Conservation (phyloP, 1,284 basidiomycete species). For the Boletellus deceptivus region DNA sequence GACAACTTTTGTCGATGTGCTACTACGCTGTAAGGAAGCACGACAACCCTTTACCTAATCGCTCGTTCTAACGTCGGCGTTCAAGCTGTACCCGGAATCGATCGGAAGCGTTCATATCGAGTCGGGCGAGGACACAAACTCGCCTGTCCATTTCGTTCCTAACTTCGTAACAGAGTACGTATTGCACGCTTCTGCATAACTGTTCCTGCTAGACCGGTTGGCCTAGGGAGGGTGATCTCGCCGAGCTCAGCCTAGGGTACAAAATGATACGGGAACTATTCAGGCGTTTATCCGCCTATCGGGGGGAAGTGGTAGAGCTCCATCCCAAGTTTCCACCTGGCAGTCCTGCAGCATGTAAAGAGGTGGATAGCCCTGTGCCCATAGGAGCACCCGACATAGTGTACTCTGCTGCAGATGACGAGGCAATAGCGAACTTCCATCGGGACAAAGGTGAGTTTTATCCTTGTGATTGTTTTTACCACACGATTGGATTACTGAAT, state of each 20-base stretch:
- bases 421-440: slow-evolving; percentile 45
- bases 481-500: neutral
- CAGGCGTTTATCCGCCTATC: slow-evolving; percentile 52
- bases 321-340: slow-evolving; percentile 51
- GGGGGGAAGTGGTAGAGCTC: slow-evolving; percentile 45
- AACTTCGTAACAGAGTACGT: slow-evolving; percentile 11
- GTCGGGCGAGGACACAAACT: slow-evolving; percentile 23
- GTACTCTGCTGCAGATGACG: slow-evolving; percentile 41
- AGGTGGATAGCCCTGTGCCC: slow-evolving; percentile 35
- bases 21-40: slow-evolving; percentile 18
- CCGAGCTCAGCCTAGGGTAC: slow-evolving; percentile 13
- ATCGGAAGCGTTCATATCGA: slow-evolving; percentile 31
- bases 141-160: slow-evolving; percentile 21
- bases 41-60: neutral
- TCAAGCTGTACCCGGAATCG: slow-evolving; percentile 31
- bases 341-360: slow-evolving; percentile 34
- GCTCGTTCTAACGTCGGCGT: neutral
- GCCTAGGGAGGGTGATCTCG: slow-evolving; percentile 12
- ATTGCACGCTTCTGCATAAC: neutral
- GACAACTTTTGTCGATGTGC: slow-evolving; percentile 4
- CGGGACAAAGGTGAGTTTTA: slow-evolving; percentile 29
- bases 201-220: neutral
- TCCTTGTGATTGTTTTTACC: neutral
- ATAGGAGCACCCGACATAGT: slow-evolving; percentile 40
- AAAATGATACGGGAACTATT: slow-evolving; percentile 15